Conservation (phyloP, 169 alveolate species). For the Plasmodium yoelii region DNA sequence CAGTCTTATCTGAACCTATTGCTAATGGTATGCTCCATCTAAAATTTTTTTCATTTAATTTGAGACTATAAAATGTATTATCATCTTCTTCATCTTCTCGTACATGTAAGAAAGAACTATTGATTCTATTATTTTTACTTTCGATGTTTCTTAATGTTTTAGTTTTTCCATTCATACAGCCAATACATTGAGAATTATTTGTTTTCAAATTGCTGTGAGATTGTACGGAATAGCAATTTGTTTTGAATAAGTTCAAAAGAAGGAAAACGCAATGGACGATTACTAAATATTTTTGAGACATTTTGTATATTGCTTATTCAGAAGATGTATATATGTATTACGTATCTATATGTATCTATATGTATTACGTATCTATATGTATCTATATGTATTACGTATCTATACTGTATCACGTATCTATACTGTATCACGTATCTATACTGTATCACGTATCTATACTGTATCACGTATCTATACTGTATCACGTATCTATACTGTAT, state of each 20-base stretch:
- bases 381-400: too few relatives aligned
- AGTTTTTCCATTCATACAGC: background rate
- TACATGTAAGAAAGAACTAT: slow-evolving; percentile 6
- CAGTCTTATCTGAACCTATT: slow-evolving; percentile 27
- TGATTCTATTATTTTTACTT: background rate
- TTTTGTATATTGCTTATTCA: background rate
- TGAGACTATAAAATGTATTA: slow-evolving; percentile 14
- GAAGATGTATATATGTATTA: too few relatives aligned
- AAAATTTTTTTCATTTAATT: slow-evolving; percentile 32
- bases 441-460: too few relatives aligned
- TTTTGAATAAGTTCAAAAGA: background rate
- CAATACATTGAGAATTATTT: too few relatives aligned
- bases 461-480: too few relatives aligned
- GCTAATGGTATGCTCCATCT: slow-evolving; percentile 53
- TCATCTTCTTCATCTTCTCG: slow-evolving; percentile 6
- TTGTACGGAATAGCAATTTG: background rate
- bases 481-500: too few relatives aligned
- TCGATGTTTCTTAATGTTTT: background rate
- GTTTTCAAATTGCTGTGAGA: too few relatives aligned
- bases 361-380: too few relatives aligned
- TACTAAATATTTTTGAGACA: too few relatives aligned
- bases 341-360: too few relatives aligned
- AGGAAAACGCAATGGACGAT: background rate
- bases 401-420: too few relatives aligned
- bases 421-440: too few relatives aligned